Conservation (phyloP, 441 rosid genomes). For the Melastoma candidum region DNA sequence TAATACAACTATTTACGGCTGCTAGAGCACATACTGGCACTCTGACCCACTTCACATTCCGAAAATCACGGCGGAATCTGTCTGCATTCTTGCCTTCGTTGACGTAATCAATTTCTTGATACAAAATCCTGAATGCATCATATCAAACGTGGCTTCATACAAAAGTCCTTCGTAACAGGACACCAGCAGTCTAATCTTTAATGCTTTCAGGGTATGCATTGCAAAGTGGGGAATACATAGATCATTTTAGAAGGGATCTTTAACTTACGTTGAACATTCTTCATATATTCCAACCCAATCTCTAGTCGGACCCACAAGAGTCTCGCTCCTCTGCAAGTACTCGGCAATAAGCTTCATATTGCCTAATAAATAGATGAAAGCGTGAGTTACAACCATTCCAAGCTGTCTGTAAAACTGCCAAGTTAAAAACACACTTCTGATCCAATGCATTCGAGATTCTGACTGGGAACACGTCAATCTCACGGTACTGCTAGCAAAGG, state of each 20-base stretch:
- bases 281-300: conserved; percentile 93
- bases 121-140: conserved; percentile 54
- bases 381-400: neutral
- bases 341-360: conserved; percentile 82
- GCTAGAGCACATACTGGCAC: conserved; percentile 63
- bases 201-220: too few relatives aligned
- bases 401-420: neutral
- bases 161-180: too few relatives aligned
- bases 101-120: conserved; percentile 87
- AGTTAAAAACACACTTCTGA: neutral
- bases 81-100: conserved; percentile 96
- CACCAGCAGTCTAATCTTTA: too few relatives aligned
- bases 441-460: too few relatives aligned
- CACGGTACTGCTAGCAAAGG: neutral
- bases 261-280: conserved; percentile 77
- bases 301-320: conserved; percentile 64
- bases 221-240: too few relatives aligned
- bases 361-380: conserved; percentile 27
- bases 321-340: conserved; percentile 82
- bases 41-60: conserved; percentile 89
- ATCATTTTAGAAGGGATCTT: neutral
- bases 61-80: conserved; percentile 77
- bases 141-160: conserved; percentile 1
- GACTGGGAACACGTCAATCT: too few relatives aligned
- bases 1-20: too few relatives aligned